Conservation (phyloP, 2,329 filamentous ascomycete genomes). For the Nemania sp. region DNA sequence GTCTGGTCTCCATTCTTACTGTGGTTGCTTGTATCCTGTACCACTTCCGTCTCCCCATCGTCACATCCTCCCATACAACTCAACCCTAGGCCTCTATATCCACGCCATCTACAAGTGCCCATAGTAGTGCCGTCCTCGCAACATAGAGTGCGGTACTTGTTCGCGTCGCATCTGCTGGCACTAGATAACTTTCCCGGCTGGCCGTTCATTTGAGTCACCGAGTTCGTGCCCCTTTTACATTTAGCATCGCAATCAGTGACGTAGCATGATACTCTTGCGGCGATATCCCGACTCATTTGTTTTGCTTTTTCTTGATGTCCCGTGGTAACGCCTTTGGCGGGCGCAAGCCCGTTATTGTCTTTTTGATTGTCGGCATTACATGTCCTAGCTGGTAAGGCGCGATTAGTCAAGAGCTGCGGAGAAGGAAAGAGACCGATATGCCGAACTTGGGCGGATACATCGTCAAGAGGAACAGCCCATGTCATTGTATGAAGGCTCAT, state of each 20-base stretch:
- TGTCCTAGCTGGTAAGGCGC: not conserved
- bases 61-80: not conserved
- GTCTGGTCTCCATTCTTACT: not conserved
- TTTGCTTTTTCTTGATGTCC: not conserved
- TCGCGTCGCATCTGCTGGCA: not conserved
- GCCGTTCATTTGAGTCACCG: not conserved
- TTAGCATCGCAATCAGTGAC: not conserved
- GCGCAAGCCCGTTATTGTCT: not conserved
- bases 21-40: not conserved
- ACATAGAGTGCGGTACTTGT: not conserved
- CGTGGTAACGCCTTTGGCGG: not conserved
- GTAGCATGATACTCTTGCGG: not conserved
- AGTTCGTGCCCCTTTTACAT: not conserved
- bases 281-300: not conserved
- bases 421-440: not conserved
- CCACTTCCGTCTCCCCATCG: not conserved
- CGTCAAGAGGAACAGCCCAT: too few species aligned
- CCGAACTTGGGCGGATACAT: too few species aligned
- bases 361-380: not conserved
- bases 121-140: not conserved
- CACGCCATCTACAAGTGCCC: conserved; percentile 4
- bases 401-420: not conserved
- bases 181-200: not conserved
- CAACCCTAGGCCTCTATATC: not conserved
- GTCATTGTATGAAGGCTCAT: too few species aligned